Evolutionary conservation across 169 alveolate species (phyloP).

Genomic region (Amoebophrya sp.): DNA sequence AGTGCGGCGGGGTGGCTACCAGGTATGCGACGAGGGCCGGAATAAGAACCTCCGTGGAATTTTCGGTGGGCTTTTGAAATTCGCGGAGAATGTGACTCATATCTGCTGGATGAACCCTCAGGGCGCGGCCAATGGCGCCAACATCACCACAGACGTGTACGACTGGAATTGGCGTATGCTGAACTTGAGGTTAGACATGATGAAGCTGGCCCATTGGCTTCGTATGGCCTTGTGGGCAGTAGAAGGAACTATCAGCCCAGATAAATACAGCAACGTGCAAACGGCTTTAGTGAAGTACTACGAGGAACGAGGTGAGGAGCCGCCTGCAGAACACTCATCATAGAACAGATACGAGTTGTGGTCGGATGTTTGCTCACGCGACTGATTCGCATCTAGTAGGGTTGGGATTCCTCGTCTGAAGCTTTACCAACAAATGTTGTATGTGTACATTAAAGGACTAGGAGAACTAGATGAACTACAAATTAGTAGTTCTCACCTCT

Average conservation of each 20-base stretch:
- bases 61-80: not conserved
- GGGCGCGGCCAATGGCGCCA: not conserved
- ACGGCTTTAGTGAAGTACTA: not conserved
- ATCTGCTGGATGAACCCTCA: not conserved
- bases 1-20: not conserved
- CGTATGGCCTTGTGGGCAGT: not conserved
- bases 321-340: too few relatives aligned
- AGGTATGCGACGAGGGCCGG: conserved; percentile 13
- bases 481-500: too few relatives aligned
- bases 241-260: not conserved
- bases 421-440: too few relatives aligned
- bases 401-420: too few relatives aligned
- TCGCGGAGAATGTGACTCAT: not conserved
- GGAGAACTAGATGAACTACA: too few relatives aligned
- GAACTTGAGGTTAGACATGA: not conserved
- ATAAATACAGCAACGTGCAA: not conserved
- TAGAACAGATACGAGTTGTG: too few relatives aligned
- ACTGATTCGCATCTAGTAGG: too few relatives aligned
- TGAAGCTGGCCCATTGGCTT: conserved; percentile 12
- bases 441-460: too few relatives aligned
- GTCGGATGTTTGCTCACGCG: too few relatives aligned
- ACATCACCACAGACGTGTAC: not conserved
- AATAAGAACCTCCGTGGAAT: not conserved
- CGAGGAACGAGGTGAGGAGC: not conserved
- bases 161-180: conserved; percentile 21